Evolutionary conservation across 2,329 filamentous ascomycete genomes (phyloP), one percentile per base, ranked within the genome.

Genomic region (Sarocladium brachiariae): DNA sequence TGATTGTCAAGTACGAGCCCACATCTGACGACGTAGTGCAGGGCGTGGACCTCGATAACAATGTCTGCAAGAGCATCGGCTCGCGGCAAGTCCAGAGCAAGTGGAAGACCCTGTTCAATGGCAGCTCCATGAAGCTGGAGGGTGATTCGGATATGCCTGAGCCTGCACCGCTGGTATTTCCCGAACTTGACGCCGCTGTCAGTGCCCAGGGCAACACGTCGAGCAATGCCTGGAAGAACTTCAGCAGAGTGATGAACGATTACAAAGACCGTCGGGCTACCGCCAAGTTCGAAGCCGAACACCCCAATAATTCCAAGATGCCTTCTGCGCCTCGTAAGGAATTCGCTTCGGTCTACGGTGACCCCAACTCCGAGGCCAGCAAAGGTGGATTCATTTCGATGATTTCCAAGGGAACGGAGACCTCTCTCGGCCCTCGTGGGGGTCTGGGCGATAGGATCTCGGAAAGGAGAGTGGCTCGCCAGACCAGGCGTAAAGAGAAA

Each of bases 101-200:
- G 31, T 50, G 49, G 49, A 25, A 33, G 21, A 16, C 37, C 10
- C 3, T 33, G 16, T 34, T 50, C 27, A 50, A 21, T 6, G 39
- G 21, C 24, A 50, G 49, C 37, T 30, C 49, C n/a, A 50, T 50
- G 49, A 50, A 45, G 49, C 39, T 50, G n/a, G 35, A 50, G 13
- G 30, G 30, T 24, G 49, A 50, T 13, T 19, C 30, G 21, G 49
- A 43, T 2, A 31, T 50, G 37, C 49, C 35, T 3, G 21, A 30
- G 2, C 38, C 27, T 34, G 49, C 49, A 2, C 23, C 35, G 14
- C 27, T 50, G 13, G 23, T 50, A 10, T 50, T 50, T 21, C 48
- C 48, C 7, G 48, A 31, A 4, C 39, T 43, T 27, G 39, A 43
- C 21, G 39, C 39, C n/a, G 39, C 39, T 19, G 23, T 25, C 13